Base-by-base conservation (phyloP, 352 stramenopile species). In the Bremia lactucae region DNA sequence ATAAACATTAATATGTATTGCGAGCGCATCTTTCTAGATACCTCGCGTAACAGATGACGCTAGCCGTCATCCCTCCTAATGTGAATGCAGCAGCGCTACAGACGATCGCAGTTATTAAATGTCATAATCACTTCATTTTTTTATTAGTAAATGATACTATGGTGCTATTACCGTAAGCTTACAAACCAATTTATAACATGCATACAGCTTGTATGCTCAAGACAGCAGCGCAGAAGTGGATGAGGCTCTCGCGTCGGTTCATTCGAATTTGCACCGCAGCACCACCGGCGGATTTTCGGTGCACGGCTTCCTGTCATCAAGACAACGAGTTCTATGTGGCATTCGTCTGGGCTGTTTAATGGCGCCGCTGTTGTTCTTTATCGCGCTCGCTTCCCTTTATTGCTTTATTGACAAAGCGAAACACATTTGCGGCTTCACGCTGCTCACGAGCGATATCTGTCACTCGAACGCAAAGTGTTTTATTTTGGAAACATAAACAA, bases 401-500 rank as follows among this genome's bases (percentile, higher is more conserved):
- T 13, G 21, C 0, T 2, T 36, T 15, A 2, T 52, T 3, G 29
- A 52, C 18, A 5, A 2, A 9, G 2, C 35, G 3, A 10, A 26
- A 2, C 21, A 38, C 2, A 4, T 8, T 2, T 35, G 36, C 4
- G n/a, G 38, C 25, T 10, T 10, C 33, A 25, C 5, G 13, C 10
- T 4, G 28, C 20, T n/a, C 25, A 29, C 0, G 14, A 39, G 9
- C 3, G n/a, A n/a, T n/a, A n/a, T n/a, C n/a, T n/a, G n/a, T n/a
- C n/a, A n/a, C n/a, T 34, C 21, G 45, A 46, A 29, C 6, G 44
- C 1, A 14, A 28, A 6, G 28, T 40, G 1, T 36, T 22, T 2
- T n/a, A n/a, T n/a, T n/a, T n/a, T n/a, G 37, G 46, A 7, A 46
- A 53, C n/a, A 31, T 37, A 2, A 37, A 53, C 10, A 37, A 46